phyloP scores from a whole-genome alignment of 169 alveolate genomes.

The Plasmodium yoelii region DNA sequence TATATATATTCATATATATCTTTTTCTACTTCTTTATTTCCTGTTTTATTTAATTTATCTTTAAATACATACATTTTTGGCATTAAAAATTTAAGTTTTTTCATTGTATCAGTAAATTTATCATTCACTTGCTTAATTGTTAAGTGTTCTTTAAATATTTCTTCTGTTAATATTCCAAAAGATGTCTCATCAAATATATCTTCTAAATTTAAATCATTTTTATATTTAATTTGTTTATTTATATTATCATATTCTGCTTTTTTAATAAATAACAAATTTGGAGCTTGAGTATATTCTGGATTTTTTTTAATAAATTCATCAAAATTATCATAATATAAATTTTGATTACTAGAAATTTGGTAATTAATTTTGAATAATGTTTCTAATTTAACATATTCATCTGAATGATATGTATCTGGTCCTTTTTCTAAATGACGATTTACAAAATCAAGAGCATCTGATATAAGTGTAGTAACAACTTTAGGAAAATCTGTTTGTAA shows the following conservation, averaged over 20 bases:
- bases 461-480: not conserved
- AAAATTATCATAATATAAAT: conserved; percentile 5
- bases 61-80: conserved; percentile 22
- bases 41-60: not conserved
- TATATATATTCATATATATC: conserved; percentile 26
- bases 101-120: conserved; percentile 13
- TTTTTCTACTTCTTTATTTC: not conserved
- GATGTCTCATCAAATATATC: conserved; percentile 37
- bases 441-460: not conserved
- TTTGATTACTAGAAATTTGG: conserved; percentile 11
- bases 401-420: not conserved
- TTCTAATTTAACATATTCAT: conserved; percentile 22
- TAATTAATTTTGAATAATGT: conserved; percentile 18
- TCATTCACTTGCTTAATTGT: conserved; percentile 1
- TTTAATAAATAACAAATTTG: conserved; percentile 4
- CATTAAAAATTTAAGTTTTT: not conserved
- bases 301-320: not conserved
- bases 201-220: not conserved
- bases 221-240: not conserved
- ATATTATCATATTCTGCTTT: conserved; percentile 22
- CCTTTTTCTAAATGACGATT: not conserved
- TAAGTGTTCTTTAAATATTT: conserved; percentile 7
- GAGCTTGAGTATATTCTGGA: not conserved
- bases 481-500: conserved; percentile 36
- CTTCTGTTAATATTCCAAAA: conserved; percentile 1